These are phyloP conservation scores for Aspergillus glaucus DNA, from an alignment of 2,329 filamentous ascomycete species.

Conservation along the genomic window DNA sequence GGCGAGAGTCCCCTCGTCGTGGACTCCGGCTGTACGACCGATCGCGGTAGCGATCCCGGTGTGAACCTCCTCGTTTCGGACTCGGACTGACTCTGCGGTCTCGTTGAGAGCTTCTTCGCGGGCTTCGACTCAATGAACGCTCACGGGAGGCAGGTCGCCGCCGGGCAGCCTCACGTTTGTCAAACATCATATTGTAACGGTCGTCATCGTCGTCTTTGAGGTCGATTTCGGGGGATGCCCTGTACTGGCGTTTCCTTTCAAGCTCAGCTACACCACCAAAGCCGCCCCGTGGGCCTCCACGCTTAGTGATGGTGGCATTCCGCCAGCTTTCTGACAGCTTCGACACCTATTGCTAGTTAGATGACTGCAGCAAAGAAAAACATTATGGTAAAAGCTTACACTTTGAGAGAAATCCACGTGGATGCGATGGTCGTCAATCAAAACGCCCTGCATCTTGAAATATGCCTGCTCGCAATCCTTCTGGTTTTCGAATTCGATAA, in stretches of 20 bases:
- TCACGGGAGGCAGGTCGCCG: slow-evolving; percentile 11
- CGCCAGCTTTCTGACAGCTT: slow-evolving; percentile 88
- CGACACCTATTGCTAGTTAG: slow-evolving; percentile 44
- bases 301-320: slow-evolving; percentile 74
- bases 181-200: slow-evolving; percentile 72
- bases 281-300: slow-evolving; percentile 61
- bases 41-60: slow-evolving; percentile 33
- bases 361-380: background rate
- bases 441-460: slow-evolving; percentile 96
- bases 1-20: slow-evolving; percentile 18
- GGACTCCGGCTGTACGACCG: slow-evolving; percentile 28
- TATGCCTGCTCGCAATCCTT: slow-evolving; percentile 90
- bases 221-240: slow-evolving; percentile 53
- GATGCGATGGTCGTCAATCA: slow-evolving; percentile 95
- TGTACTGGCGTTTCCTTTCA: slow-evolving; percentile 87
- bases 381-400: slow-evolving; percentile 46
- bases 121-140: slow-evolving; percentile 40
- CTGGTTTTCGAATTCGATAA: slow-evolving; percentile 94
- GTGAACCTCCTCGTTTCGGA: slow-evolving; percentile 16
- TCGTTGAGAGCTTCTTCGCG: slow-evolving; percentile 29
- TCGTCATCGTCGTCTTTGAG: slow-evolving; percentile 45
- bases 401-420: slow-evolving; percentile 99
- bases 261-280: slow-evolving; percentile 86
- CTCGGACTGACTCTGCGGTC: slow-evolving; percentile 28
- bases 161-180: slow-evolving; percentile 41